These are phyloP conservation scores for Trametes pubescens DNA, from an alignment of 1,284 basidiomycete genomes.

Conservation along the genomic window DNA sequence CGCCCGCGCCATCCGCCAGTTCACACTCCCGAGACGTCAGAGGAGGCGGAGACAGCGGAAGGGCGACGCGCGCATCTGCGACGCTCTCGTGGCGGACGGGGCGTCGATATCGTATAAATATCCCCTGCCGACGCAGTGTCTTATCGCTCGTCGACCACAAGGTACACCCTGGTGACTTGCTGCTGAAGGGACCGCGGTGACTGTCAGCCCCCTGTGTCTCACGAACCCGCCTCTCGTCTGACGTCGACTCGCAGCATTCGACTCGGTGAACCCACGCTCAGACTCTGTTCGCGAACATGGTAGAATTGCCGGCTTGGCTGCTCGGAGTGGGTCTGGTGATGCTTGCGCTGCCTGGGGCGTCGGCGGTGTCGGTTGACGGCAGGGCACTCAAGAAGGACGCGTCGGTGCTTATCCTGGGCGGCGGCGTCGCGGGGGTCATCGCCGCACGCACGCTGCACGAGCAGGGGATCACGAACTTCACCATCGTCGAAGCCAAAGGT, in stretches of 20 bases:
- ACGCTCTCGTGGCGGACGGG: not conserved
- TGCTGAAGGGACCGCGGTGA: too few species aligned
- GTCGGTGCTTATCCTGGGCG: constrained; percentile 61
- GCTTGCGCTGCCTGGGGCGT: not conserved
- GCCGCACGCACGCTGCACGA: constrained; percentile 67
- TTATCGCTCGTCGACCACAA: not conserved
- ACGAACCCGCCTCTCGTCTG: too few species aligned
- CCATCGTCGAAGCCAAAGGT: constrained; percentile 64
- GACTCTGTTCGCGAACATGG: not conserved
- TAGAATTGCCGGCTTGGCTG: not conserved
- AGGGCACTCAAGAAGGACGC: constrained; percentile 28
- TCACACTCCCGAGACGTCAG: not conserved
- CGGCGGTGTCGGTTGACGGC: constrained; percentile 7
- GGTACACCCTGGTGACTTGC: not conserved
- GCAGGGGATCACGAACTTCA: constrained; percentile 61
- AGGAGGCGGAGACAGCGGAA: not conserved
- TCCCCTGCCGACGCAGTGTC: not conserved
- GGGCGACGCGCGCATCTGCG: too few species aligned
- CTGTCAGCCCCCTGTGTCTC: not conserved
- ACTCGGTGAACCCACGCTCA: not conserved
- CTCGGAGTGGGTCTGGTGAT: not conserved
- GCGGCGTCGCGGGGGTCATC: constrained; percentile 71
- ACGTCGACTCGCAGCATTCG: not conserved
- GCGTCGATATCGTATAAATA: not conserved
- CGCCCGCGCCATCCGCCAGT: too few species aligned